phyloP scores from a whole-genome alignment of 2,329 filamentous ascomycete species.

The Verticillium albo-atrum region DNA sequence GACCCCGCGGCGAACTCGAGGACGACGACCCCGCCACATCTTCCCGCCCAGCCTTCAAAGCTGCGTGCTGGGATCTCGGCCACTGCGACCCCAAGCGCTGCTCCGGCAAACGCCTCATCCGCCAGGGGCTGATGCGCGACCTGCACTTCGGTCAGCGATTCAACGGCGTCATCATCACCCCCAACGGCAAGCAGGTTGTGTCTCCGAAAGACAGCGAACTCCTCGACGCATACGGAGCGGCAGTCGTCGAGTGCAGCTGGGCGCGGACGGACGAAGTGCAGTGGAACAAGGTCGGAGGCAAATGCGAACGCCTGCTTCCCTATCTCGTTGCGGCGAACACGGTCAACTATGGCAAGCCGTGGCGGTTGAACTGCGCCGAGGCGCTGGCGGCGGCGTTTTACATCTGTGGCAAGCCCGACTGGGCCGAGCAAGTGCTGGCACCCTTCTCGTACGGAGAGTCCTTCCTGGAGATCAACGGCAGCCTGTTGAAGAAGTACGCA shows the following conservation, averaged over 20 bases:
- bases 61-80: constrained; percentile 95
- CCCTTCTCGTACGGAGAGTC: constrained; percentile 85
- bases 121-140: constrained; percentile 87
- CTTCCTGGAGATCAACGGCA: constrained; percentile 87
- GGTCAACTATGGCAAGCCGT: constrained; percentile 95
- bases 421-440: constrained; percentile 78
- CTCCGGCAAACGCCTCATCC: constrained; percentile 92
- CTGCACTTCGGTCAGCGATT: constrained; percentile 89
- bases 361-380: constrained; percentile 93
- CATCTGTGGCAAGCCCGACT: constrained; percentile 88
- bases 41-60: constrained; percentile 65
- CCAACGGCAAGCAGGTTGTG: constrained; percentile 82
- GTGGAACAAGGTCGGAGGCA: constrained; percentile 86
- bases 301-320: constrained; percentile 84
- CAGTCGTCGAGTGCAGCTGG: constrained; percentile 97
- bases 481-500: constrained; percentile 78
- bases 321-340: constrained; percentile 96
- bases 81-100: constrained; percentile 97
- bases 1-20: constrained; percentile 35
- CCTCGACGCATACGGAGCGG: constrained; percentile 84
- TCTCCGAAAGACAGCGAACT: constrained; percentile 78
- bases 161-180: constrained; percentile 87
- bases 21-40: constrained; percentile 18
- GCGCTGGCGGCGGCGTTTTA: constrained; percentile 88
- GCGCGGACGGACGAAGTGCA: constrained; percentile 87